Evolutionary conservation across 768 basidiomycete genomes (phyloP).

Genomic region (Russula sp.): DNA sequence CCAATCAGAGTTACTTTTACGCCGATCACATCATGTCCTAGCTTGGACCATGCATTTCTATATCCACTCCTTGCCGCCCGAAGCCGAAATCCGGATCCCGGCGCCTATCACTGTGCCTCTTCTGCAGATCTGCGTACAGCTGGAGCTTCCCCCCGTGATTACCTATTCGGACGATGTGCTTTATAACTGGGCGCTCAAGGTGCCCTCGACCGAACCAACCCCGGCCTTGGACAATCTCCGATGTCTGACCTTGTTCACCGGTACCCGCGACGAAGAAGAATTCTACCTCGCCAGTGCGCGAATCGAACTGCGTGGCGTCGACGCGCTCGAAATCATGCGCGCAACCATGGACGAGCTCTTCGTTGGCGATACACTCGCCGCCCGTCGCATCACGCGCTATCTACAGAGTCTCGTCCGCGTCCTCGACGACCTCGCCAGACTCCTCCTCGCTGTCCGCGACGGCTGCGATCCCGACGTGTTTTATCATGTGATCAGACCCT

Average conservation of each 20-base stretch:
- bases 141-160: conserved; percentile 81
- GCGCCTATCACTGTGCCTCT: conserved; percentile 69
- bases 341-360: conserved; percentile 85
- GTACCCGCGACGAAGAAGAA: conserved; percentile 73
- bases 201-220: conserved; percentile 33
- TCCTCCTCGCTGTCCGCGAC: conserved; percentile 62
- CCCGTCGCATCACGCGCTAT: conserved; percentile 53
- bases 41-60: conserved; percentile 57
- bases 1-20: conserved; percentile 46
- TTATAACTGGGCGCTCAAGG: conserved; percentile 66
- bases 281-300: conserved; percentile 86
- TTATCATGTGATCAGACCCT: conserved; percentile 57
- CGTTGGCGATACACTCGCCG: conserved; percentile 54
- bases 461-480: conserved; percentile 70
- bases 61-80: conserved; percentile 43
- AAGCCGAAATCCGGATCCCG: conserved; percentile 57
- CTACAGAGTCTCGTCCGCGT: conserved; percentile 60
- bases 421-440: conserved; percentile 57
- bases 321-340: conserved; percentile 83
- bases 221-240: conserved; percentile 58
- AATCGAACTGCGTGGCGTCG: conserved; percentile 82
- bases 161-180: conserved; percentile 92
- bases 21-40: conserved; percentile 55
- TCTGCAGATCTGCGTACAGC: conserved; percentile 60
- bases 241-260: conserved; percentile 70